Conservation (phyloP, 805 yeast species). For the Cyberlindnera euphorbiiphila region DNA sequence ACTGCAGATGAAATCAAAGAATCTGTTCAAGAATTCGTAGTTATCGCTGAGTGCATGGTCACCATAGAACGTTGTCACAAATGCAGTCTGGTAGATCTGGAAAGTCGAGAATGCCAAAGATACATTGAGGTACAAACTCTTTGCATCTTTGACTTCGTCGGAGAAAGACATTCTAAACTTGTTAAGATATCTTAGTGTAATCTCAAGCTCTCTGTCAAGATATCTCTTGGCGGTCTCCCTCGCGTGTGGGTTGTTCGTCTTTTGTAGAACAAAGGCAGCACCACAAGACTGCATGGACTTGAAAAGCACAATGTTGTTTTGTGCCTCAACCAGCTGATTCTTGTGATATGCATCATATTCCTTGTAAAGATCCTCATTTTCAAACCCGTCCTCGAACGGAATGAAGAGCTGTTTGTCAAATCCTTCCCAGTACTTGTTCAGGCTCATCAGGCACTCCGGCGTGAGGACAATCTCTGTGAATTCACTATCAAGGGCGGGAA, state of each 20-base stretch:
- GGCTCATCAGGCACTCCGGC: slow-evolving; percentile 21
- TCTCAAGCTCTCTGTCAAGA: slow-evolving; percentile 25
- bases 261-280: slow-evolving; percentile 19
- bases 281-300: slow-evolving; percentile 24
- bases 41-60: slow-evolving; percentile 23
- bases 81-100: slow-evolving; percentile 24
- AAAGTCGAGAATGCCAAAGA: slow-evolving; percentile 25
- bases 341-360: slow-evolving; percentile 22
- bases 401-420: slow-evolving; percentile 7
- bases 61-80: slow-evolving; percentile 23
- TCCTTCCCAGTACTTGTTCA: slow-evolving; percentile 23
- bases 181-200: slow-evolving; percentile 25
- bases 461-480: slow-evolving; percentile 23
- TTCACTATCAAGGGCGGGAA: slow-evolving; percentile 20
- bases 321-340: slow-evolving; percentile 20
- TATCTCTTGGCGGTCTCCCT: slow-evolving; percentile 11
- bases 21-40: slow-evolving; percentile 20
- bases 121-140: slow-evolving; percentile 20
- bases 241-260: slow-evolving; percentile 10
- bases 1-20: slow-evolving; percentile 20
- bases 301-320: slow-evolving; percentile 25
- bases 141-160: slow-evolving; percentile 8
- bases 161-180: slow-evolving; percentile 21
- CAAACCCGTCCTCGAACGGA: slow-evolving; percentile 19
- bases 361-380: slow-evolving; percentile 20